Base-by-base conservation (phyloP, 345 rosid species). In the Noccaea bulbosa region DNA sequence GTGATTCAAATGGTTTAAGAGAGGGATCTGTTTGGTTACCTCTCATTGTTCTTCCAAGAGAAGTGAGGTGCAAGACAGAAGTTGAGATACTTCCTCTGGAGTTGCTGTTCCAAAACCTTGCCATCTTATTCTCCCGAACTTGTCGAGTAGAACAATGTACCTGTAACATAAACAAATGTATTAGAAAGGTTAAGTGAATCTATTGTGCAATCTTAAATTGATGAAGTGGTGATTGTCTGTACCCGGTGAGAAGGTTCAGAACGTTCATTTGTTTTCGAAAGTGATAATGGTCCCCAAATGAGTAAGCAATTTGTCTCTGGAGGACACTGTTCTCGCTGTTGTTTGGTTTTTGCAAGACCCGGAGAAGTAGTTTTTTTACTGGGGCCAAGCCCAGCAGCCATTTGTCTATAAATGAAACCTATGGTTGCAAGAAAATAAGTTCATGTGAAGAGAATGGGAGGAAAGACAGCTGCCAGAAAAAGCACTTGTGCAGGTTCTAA, bases 171-270 rank as follows among this genome's bases (percentile, higher is more conserved):
- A 30, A 59, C 45, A 62, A 47, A 24, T 38, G 60, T 1, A 32
- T 57, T 16, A 76, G 71, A 47, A 43, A 64, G 38, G 8, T 27
- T 12, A 43, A 3, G 32, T 24, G 41, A 7, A 5, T 53, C 22
- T 37, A 34, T 17, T 51, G 38, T 55, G 20, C 34, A n/a, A 20
- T 55, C 52, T 44, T n/a, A 62, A 38, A 32, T 55, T 45, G 27
- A 32, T 58, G 6, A 64, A 16, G 64, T 15, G 52, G 57, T 64
- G 48, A 41, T 17, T 24, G 68, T 49, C 1, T 15, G 16, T 91
- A 94, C 99, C 98, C 99, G 6, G 99, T 84, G 52, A 91, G 92
- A 82, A 94, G 96, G 82, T 94, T 94, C 72, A 89, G 72, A 72
- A 94, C 84, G 73, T 83, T 88, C 24, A 89, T 85, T 45, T 88